Evolutionary conservation across 768 basidiomycete species (phyloP).

Genomic region (Fomitopsis pulvina): DNA sequence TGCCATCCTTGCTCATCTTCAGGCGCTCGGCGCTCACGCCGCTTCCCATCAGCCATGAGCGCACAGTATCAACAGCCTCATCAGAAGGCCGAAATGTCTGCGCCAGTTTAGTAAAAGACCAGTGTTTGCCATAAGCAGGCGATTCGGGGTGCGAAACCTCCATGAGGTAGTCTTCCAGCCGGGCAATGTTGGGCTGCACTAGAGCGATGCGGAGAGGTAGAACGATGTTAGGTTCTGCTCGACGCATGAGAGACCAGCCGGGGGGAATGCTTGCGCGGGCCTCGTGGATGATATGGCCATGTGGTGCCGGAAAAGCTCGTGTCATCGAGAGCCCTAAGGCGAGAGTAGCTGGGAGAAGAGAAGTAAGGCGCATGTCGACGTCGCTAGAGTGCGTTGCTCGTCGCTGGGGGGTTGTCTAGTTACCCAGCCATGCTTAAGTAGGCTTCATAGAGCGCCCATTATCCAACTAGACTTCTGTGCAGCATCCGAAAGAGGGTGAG

Average conservation of each 20-base stretch:
- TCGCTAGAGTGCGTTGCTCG: no score
- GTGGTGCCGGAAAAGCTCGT: no score
- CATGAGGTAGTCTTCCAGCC: conserved; percentile 39
- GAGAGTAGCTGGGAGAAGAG: no score
- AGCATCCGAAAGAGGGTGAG: no score
- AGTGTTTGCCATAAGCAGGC: conserved; percentile 43
- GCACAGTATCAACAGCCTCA: conserved; percentile 36
- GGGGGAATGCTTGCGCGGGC: conserved; percentile 21
- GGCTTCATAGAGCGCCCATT: no score
- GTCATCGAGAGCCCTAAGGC: no score
- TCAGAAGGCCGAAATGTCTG: conserved; percentile 39
- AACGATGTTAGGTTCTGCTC: conserved; percentile 27
- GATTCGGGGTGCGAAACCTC: conserved; percentile 48
- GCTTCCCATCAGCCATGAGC: conserved; percentile 34
- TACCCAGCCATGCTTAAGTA: no score
- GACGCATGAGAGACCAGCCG: conserved; percentile 34
- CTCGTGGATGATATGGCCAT: conserved; percentile 25
- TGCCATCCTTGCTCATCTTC: conserved; percentile 30
- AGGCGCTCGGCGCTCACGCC: conserved; percentile 35
- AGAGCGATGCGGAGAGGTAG: conserved; percentile 47
- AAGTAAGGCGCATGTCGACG: no score
- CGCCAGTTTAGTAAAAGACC: conserved; percentile 35
- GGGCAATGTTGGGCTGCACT: conserved; percentile 38
- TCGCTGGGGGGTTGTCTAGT: no score
- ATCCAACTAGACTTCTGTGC: no score